Evolutionary conservation across 2,329 filamentous ascomycete species (phyloP).

Genomic region (Pyrenophora teres): DNA sequence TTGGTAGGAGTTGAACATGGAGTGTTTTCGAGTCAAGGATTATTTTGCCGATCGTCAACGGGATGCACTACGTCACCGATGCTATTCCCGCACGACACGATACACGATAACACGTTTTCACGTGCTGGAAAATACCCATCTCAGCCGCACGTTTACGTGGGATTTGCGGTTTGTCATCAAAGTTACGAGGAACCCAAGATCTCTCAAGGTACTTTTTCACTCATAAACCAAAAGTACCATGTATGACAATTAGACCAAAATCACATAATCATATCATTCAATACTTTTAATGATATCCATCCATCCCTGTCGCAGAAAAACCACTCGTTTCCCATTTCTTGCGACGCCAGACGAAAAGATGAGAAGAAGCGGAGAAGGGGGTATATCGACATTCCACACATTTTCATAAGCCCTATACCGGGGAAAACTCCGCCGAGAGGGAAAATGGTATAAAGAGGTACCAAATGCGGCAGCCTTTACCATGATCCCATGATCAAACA

Average conservation of each 20-base stretch:
- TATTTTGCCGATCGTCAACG: background rate
- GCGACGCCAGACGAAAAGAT: background rate
- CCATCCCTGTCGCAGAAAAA: no score
- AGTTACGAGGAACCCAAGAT: no score
- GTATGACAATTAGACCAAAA: no score
- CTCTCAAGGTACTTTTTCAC: no score
- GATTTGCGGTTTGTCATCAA: no score
- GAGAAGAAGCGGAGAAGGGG: background rate
- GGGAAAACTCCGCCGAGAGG: background rate
- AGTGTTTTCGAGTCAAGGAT: background rate
- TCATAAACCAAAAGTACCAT: no score
- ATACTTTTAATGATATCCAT: no score
- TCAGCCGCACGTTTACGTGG: no score
- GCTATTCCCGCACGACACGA: background rate
- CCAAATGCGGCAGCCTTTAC: background rate
- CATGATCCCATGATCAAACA: background rate
- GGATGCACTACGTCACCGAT: slow-evolving; percentile 4
- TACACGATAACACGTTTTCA: background rate
- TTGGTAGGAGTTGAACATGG: background rate
- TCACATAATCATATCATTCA: no score
- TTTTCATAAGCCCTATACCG: background rate
- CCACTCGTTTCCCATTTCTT: no score
- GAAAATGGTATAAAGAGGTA: background rate
- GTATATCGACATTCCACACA: slow-evolving; percentile 5
- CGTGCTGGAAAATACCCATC: background rate